Evolutionary conservation across 208 protist species (phyloP), one percentile per base, ranked within the genome.

Genomic region (Acanthamoeba healyi): DNA sequence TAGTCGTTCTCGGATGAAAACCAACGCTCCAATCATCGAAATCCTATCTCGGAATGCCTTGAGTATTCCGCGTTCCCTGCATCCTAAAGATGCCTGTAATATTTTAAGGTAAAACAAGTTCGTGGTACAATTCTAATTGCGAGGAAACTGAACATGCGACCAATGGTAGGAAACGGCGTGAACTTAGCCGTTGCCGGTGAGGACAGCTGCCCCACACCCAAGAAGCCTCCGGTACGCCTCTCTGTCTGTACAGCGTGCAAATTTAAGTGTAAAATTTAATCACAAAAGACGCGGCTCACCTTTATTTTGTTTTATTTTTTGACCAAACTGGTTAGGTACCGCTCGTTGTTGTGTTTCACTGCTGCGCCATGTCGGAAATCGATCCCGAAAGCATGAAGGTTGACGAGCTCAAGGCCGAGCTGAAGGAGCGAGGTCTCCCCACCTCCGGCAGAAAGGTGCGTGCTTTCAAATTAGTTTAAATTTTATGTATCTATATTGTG

Each of bases 351-450:
- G n/a, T n/a, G n/a, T n/a, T 49, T 61, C 24, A n/a, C 4, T 74
- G 7, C 4, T 40, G 29, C 1, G 36, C 15, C 22, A 89, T 89
- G 81, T 29, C 81, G 32, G 87, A 92, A 6, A 56, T 92, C 61
- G 87, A 92, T 77, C 87, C 87, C 2, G 19, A 10, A 9, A 92
- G 49, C 42, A 94, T 94, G 91, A 87, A 40, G 36, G 91, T 94
- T 44, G 72, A 44, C n/a, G 72, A 94, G 70, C 91, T 94, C 32
- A 87, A 51, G 38, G 91, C 63, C 36, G 91, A 94, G 67, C 91
- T 94, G n/a, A 32, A 65, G 42, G n/a, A 32, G n/a, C 65, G 91
- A n/a, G 67, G 91, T 22, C 77, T 94, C 2, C 34, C 38, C 65
- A 88, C 91, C 49, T 63, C 38, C 42, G 91, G 91, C n/a, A 26